A percentile compares a stretch with the other conserved stretches of the same genome.
Conservation (phyloP, 2,329 filamentous ascomycete species). For the Alternaria sp. region DNA sequence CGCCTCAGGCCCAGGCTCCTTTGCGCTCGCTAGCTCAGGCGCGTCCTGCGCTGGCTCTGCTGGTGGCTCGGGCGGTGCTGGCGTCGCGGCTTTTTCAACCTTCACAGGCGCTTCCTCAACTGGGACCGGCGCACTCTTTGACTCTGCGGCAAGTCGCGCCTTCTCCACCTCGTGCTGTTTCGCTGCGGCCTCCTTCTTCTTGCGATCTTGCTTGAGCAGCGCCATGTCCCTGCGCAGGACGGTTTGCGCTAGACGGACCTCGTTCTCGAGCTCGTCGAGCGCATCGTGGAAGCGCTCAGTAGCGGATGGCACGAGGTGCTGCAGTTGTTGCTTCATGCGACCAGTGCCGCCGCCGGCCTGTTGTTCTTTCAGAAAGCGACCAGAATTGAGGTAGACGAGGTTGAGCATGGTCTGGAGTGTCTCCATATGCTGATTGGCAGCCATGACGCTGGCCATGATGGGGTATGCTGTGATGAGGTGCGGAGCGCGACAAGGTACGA, state of each 20-base stretch:
- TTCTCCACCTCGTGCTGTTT: slow-evolving; percentile 43
- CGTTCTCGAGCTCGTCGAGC: slow-evolving; percentile 61
- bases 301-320: slow-evolving; percentile 53
- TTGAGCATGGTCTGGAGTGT: slow-evolving; percentile 59
- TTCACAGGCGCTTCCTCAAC: slow-evolving; percentile 19
- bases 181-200: slow-evolving; percentile 47
- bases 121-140: slow-evolving; percentile 21
- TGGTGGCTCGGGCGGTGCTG: slow-evolving; percentile 19
- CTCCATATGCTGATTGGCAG: slow-evolving; percentile 47
- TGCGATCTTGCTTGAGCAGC: slow-evolving; percentile 45
- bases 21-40: slow-evolving; percentile 16
- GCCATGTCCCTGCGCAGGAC: slow-evolving; percentile 50
- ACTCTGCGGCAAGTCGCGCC: slow-evolving; percentile 41
- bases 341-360: slow-evolving; percentile 39
- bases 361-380: slow-evolving; percentile 55
- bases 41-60: slow-evolving; percentile 8
- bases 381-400: slow-evolving; percentile 55
- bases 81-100: slow-evolving; percentile 23
- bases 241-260: slow-evolving; percentile 50
- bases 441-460: slow-evolving; percentile 27
- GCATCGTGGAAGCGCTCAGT: slow-evolving; percentile 57
- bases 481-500: neutral
- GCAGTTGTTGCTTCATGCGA: slow-evolving; percentile 42
- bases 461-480: neutral
- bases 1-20: slow-evolving; percentile 19